Evolutionary conservation across 495 filamentous ascomycete genomes (phyloP).

Genomic region (Talaromyces adpressus): DNA sequence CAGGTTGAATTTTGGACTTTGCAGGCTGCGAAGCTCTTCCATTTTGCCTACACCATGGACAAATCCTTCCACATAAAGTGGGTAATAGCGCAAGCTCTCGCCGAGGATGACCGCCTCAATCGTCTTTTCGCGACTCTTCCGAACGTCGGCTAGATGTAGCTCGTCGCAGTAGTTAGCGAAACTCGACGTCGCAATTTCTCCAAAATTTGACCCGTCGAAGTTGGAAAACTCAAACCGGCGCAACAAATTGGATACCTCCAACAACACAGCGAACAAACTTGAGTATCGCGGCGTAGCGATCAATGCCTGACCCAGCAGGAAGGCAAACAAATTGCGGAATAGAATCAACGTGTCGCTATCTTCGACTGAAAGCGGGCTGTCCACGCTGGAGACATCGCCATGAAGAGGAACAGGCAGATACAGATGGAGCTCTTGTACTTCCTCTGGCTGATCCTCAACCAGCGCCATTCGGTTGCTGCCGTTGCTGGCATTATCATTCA

Average conservation of each 20-base stretch:
- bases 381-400: constrained; percentile 35
- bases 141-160: constrained; percentile 69
- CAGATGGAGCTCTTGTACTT: constrained; percentile 55
- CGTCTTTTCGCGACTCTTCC: constrained; percentile 79
- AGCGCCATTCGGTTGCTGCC: constrained; percentile 37
- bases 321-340: constrained; percentile 86
- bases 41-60: constrained; percentile 90
- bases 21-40: constrained; percentile 60
- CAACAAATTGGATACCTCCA: constrained; percentile 62
- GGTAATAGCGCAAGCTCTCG: constrained; percentile 73
- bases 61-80: constrained; percentile 85
- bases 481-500: constrained; percentile 34
- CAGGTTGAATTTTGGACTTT: constrained; percentile 58
- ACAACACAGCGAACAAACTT: constrained; percentile 65
- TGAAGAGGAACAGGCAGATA: constrained; percentile 59
- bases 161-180: constrained; percentile 74
- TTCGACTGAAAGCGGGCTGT: constrained; percentile 33
- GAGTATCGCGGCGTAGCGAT: constrained; percentile 65
- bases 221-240: constrained; percentile 73
- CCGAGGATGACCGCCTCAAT: constrained; percentile 83
- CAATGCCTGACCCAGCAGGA: constrained; percentile 72
- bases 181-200: constrained; percentile 67
- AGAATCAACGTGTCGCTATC: constrained; percentile 66
- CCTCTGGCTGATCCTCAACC: constrained; percentile 32
- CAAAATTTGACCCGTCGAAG: constrained; percentile 72